phyloP scores from a whole-genome alignment of 1,284 basidiomycete species.

The Xerocomus alliaceus region DNA sequence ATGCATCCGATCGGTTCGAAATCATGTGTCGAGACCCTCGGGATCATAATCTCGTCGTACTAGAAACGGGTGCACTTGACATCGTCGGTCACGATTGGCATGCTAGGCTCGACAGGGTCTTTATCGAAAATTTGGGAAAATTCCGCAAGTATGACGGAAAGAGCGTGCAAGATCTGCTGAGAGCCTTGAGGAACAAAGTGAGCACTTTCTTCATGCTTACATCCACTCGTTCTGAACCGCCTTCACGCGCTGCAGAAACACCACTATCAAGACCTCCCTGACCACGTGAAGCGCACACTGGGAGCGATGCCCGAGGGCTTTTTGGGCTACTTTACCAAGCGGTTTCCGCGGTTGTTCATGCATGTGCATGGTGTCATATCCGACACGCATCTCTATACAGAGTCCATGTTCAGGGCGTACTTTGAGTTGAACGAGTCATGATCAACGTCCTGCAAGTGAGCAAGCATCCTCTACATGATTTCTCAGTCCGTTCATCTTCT shows the following conservation, averaged over 20 bases:
- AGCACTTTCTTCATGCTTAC: constrained; percentile 33
- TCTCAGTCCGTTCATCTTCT: not conserved
- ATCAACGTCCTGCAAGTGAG: no score
- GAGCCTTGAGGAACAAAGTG: constrained; percentile 95
- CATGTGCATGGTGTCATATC: constrained; percentile 88
- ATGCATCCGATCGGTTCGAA: constrained; percentile 97
- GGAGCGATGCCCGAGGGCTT: constrained; percentile 93
- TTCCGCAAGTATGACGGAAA: constrained; percentile 94
- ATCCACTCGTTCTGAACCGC: not conserved
- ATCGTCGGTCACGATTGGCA: constrained; percentile 93
- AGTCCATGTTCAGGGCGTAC: constrained; percentile 87
- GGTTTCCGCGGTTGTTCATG: constrained; percentile 91
- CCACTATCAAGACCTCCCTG: constrained; percentile 95
- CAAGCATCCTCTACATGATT: no score
- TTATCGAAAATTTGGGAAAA: constrained; percentile 94
- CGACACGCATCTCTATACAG: constrained; percentile 68
- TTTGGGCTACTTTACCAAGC: constrained; percentile 88
- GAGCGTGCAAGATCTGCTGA: constrained; percentile 89
- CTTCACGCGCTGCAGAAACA: constrained; percentile 79
- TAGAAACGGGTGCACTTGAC: constrained; percentile 73
- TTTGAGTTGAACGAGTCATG: constrained; percentile 72
- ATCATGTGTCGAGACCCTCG: constrained; percentile 94
- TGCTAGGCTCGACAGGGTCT: constrained; percentile 82
- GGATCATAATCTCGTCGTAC: constrained; percentile 73
- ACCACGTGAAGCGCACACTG: constrained; percentile 85